Base-by-base conservation (phyloP, 1,284 basidiomycete species). In the Ustilago cynodontis region DNA sequence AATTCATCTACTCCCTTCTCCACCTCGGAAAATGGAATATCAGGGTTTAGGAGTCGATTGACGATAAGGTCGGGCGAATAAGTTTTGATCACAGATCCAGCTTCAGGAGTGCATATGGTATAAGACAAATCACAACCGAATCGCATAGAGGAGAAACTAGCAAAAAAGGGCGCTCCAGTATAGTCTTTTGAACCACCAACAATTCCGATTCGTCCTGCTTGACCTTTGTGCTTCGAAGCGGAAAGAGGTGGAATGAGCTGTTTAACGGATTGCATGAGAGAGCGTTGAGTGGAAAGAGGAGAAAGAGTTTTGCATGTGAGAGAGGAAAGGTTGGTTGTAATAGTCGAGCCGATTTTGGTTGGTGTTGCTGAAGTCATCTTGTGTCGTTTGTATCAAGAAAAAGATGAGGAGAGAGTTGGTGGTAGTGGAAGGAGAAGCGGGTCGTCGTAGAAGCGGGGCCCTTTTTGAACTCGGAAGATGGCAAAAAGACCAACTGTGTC, bases 1-100 rank as follows among this genome's bases (percentile, higher is more conserved):
- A 99, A 88, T 1, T 85, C 85, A 26, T 91, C 88, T 29, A 98
- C 88, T 39, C 92, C 90, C 0, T 88, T 84, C 53, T 88, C 87
- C 28, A 93, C 89, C 8, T 78, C 59, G 0, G 24, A 33, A 20
- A 52, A 59, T 10, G 35, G 31, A 54, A 69, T 57, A 1, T 69
- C 56, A 10, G 78, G 61, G 39, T 87, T 88, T 7, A 99, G 89
- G 58, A 97, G 92, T 0, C 93, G 94, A 83, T 98, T 95, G 0
- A 99, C 96, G 82, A 99, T 99, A 50, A 98, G 88, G 87, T 99
- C 96, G 10, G 94, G 87, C 0, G 93, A 93, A 83, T 98, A 99
- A 0, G 93, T 92, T 88, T 99, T 99, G 89, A 99, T 98, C 24
- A 94, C 92, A 2, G 90, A 89, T 29, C 93, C 93, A 1, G 94